phyloP scores from a whole-genome alignment of 768 basidiomycete genomes.

The Collybiopsis luxurians region DNA sequence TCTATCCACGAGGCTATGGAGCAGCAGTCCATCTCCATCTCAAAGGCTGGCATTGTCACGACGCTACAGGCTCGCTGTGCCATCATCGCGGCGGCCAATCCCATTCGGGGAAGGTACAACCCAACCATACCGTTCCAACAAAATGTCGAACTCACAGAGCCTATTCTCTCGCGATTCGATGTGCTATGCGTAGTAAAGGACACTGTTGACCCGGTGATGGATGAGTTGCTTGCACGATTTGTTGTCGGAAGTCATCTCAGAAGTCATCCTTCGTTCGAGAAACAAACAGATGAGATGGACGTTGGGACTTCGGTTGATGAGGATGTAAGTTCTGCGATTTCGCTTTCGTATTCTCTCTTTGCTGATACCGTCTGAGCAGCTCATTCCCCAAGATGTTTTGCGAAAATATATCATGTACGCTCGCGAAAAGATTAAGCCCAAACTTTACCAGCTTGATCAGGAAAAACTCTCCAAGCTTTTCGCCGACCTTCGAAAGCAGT shows the following conservation, averaged over 20 bases:
- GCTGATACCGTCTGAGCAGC: slow-evolving; percentile 41
- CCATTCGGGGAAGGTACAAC: slow-evolving; percentile 95
- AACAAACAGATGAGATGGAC: slow-evolving; percentile 86
- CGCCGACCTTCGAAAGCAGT: slow-evolving; percentile 93
- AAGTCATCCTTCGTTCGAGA: slow-evolving; percentile 91
- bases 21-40: slow-evolving; percentile 98
- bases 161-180: slow-evolving; percentile 97
- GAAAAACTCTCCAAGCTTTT: slow-evolving; percentile 94
- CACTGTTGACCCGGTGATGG: slow-evolving; percentile 93
- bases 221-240: slow-evolving; percentile 93
- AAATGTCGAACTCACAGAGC: slow-evolving; percentile 98
- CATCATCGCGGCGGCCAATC: slow-evolving; percentile 97
- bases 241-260: slow-evolving; percentile 97
- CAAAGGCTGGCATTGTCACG: slow-evolving; percentile 99
- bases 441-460: slow-evolving; percentile 92
- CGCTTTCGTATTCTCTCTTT: not conserved
- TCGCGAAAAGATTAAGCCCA: slow-evolving; percentile 87
- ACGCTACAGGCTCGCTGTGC: slow-evolving; percentile 96
- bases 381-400: slow-evolving; percentile 95
- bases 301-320: slow-evolving; percentile 88
- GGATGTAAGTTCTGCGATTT: slow-evolving; percentile 60
- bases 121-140: slow-evolving; percentile 98
- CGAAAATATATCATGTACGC: slow-evolving; percentile 99
- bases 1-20: slow-evolving; percentile 99
- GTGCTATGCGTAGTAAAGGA: slow-evolving; percentile 98